Evolutionary conservation across 495 filamentous ascomycete species (phyloP).

Genomic region (Lasiosphaeria ovina): DNA sequence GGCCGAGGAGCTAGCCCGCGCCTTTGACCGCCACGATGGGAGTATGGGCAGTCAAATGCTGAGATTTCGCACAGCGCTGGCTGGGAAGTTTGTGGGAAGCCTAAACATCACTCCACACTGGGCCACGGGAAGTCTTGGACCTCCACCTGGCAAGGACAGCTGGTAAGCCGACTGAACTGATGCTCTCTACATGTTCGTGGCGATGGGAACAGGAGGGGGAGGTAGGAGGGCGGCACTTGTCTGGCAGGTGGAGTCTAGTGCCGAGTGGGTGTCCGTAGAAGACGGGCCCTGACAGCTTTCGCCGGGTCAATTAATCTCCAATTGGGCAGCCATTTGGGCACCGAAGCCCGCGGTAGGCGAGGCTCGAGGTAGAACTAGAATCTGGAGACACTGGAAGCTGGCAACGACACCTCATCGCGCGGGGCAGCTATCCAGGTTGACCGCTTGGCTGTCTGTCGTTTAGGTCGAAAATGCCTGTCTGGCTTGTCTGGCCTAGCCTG

Average conservation of each 20-base stretch:
- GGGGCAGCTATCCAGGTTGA: constrained; percentile 8
- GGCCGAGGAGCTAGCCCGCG: no score
- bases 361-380: constrained; percentile 5
- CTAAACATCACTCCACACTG: no score
- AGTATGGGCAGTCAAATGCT: no score
- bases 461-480: neutral
- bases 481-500: neutral
- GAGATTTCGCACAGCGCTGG: no score
- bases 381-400: neutral
- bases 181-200: no score
- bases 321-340: constrained; percentile 35
- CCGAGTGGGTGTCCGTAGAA: neutral
- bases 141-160: no score
- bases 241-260: constrained; percentile 8
- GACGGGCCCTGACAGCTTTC: neutral
- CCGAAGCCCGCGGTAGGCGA: constrained; percentile 11
- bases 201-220: neutral
- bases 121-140: no score
- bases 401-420: constrained; percentile 20
- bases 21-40: no score
- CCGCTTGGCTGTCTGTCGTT: constrained; percentile 2
- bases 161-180: no score
- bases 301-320: constrained; percentile 28
- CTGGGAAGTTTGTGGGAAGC: no score
- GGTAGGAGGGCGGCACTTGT: constrained; percentile 5